Conservation (phyloP, 1,284 basidiomycete species). For the Leucoagaricus sp. region DNA sequence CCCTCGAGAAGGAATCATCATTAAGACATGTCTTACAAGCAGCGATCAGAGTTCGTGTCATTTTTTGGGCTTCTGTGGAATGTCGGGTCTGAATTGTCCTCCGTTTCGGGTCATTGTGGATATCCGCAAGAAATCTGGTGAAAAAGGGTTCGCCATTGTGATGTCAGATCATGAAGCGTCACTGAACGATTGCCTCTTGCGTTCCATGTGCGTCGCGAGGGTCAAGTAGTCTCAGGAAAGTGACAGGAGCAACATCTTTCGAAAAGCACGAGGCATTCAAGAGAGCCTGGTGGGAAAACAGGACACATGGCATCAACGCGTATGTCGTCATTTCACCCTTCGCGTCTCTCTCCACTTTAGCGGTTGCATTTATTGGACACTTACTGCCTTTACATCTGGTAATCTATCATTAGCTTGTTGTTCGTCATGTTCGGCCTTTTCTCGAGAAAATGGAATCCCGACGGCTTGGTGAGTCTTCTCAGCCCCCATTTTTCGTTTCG, state of each 20-base stretch:
- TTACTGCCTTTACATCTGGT: background rate
- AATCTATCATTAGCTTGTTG: background rate
- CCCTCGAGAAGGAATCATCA: background rate
- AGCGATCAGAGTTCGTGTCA: no score
- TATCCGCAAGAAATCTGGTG: slow-evolving; percentile 2
- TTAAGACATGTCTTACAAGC: background rate
- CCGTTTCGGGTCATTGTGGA: background rate
- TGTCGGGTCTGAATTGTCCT: background rate
- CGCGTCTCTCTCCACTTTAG: background rate
- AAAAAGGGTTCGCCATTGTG: background rate
- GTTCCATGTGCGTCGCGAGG: background rate
- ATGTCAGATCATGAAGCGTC: background rate
- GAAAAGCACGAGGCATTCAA: background rate
- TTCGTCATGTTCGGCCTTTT: slow-evolving; percentile 32
- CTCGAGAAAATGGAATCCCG: slow-evolving; percentile 44
- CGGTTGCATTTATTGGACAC: background rate
- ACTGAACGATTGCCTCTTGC: background rate
- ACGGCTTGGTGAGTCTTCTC: slow-evolving; percentile 35
- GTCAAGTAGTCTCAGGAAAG: background rate
- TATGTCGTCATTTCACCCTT: background rate
- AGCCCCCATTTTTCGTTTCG: background rate
- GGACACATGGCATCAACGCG: background rate
- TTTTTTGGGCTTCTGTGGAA: background rate
- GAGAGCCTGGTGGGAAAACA: background rate
- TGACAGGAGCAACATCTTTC: no score